These are phyloP conservation scores for Daldinia sp. DNA, from an alignment of 2,329 filamentous ascomycete species.

Conservation along the genomic window DNA sequence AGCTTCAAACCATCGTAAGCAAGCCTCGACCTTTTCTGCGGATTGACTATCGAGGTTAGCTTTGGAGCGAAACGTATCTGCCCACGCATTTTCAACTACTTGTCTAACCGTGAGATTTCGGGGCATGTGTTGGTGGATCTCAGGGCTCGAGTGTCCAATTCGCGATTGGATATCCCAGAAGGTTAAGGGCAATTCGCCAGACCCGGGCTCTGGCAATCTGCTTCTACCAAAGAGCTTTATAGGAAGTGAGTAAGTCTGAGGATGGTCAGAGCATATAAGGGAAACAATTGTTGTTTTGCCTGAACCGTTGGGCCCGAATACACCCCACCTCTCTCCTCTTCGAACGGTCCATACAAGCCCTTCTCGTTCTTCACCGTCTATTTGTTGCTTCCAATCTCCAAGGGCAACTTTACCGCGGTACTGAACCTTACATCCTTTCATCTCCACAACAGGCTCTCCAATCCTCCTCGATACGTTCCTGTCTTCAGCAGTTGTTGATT, in stretches of 20 bases:
- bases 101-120: slow-evolving; percentile 78
- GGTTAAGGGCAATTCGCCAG: slow-evolving; percentile 76
- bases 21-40: slow-evolving; percentile 72
- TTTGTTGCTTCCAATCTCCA: slow-evolving; percentile 79
- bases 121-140: slow-evolving; percentile 94
- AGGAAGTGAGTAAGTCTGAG: slow-evolving; percentile 90
- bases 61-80: slow-evolving; percentile 82
- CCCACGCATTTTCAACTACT: slow-evolving; percentile 87
- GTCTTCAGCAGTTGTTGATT: slow-evolving; percentile 32
- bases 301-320: slow-evolving; percentile 94
- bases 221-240: slow-evolving; percentile 87
- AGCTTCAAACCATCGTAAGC: slow-evolving; percentile 79
- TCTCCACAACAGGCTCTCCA: slow-evolving; percentile 83
- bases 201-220: slow-evolving; percentile 79
- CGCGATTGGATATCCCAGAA: slow-evolving; percentile 92
- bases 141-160: slow-evolving; percentile 93
- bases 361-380: slow-evolving; percentile 61
- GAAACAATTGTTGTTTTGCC: slow-evolving; percentile 96
- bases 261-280: slow-evolving; percentile 94
- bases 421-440: slow-evolving; percentile 83
- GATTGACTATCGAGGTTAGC: slow-evolving; percentile 72
- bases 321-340: slow-evolving; percentile 87
- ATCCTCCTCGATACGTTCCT: slow-evolving; percentile 43
- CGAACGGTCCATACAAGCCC: slow-evolving; percentile 87
- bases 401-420: slow-evolving; percentile 84